Base-by-base conservation (phyloP, 768 basidiomycete species). In the Neoboletus magnificus region DNA sequence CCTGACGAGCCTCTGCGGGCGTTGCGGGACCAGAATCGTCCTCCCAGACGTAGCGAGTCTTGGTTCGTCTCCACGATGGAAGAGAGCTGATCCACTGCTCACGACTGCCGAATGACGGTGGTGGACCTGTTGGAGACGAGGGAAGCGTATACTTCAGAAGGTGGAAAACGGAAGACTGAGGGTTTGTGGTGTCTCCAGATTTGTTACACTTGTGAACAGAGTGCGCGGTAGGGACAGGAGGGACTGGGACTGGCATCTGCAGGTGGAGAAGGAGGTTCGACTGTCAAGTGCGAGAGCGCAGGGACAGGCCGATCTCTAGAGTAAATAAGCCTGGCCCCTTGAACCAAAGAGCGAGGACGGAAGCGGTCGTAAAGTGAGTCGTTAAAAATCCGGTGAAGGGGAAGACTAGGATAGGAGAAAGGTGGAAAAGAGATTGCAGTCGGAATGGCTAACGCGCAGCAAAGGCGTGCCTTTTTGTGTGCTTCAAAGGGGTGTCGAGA, bases 221-320 rank as follows among this genome's bases (percentile, higher is more conserved):
- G 65, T 89, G 87, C 53, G 83, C 79, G 65, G 77, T 73, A 55
- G 78, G 77, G 72, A 77, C 72, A 71, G 76, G 77, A 67, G 86
- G 87, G 65, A 89, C 89, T 62, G 90, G 89, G 78, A 91, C 90
- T 76, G 90, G 90, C 90, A 92, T 92, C 80, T 84, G 87, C 82
- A 77, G 64, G 66, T 68, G 63, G 60, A 66, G 54, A 68, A 73
- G 72, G 73, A 68, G 76, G 64, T 51, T 65, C 33, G 72, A 63
- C 73, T 71, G 75, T 75, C 77, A 68, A 66, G 62, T 59, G 75
- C 83, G 76, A 77, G 58, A 52, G 65, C 66, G 74, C 78, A 73
- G 63, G 59, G 70, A 66, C 72, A 75, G 72, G 71, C 71, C 65
- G 65, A 59, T 68, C 76, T 77, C 77, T 67, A 57, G 70, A 77